Evolutionary conservation across 768 basidiomycete genomes (phyloP).

Genomic region (Exsudoporus frostii): DNA sequence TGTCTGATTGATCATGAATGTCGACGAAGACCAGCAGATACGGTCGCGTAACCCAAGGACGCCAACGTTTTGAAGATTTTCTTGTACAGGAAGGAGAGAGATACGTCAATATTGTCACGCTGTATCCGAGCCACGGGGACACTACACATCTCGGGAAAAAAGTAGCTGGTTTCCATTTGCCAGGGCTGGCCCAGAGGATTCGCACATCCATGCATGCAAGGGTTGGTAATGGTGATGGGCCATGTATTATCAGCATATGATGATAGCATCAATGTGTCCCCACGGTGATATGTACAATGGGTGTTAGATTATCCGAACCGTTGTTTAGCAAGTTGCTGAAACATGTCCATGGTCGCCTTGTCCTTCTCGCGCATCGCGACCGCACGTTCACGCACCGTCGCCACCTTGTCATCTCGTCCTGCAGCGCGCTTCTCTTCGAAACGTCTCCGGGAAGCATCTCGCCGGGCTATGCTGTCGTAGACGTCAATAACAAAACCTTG

Average conservation of each 20-base stretch:
- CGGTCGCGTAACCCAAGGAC: no score
- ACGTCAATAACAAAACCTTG: slow-evolving; percentile 5
- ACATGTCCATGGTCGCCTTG: slow-evolving; percentile 94
- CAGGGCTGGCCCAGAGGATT: background rate
- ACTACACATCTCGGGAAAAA: background rate
- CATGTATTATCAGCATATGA: background rate
- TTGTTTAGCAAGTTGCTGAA: slow-evolving; percentile 86
- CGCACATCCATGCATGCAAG: background rate
- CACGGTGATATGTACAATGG: background rate
- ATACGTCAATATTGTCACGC: no score
- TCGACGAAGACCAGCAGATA: no score
- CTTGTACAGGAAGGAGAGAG: no score
- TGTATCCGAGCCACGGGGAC: no score
- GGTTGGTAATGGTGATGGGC: background rate
- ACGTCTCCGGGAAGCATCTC: slow-evolving; percentile 69
- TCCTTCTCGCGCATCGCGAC: slow-evolving; percentile 73
- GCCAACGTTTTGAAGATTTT: no score
- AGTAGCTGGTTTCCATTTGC: background rate
- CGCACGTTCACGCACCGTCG: slow-evolving; percentile 57
- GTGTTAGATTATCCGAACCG: slow-evolving; percentile 44
- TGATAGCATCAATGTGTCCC: slow-evolving; percentile 9
- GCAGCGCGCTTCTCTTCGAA: slow-evolving; percentile 49
- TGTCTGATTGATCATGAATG: no score
- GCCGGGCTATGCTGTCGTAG: slow-evolving; percentile 58
- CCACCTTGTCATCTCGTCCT: slow-evolving; percentile 46